A percentile compares a stretch with the other conserved stretches of the same genome.
Conservation (phyloP, 1,139 yeast genomes). For the Kazachstania sp. region DNA sequence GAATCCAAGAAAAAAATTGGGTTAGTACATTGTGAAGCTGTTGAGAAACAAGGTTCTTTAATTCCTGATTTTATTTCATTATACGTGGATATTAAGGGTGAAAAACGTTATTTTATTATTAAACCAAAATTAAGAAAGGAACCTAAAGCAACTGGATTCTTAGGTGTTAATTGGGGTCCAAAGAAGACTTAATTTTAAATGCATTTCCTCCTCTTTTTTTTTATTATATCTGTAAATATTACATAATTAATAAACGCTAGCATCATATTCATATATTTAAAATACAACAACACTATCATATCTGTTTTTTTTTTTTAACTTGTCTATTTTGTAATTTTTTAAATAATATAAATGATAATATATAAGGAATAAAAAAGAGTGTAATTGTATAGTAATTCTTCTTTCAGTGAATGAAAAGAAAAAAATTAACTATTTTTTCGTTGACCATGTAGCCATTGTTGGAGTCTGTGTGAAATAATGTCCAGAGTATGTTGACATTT, state of each 20-base stretch:
- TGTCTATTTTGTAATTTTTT: not conserved
- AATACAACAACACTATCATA: not conserved
- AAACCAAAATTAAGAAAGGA: conserved; percentile 41
- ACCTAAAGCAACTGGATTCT: conserved; percentile 45
- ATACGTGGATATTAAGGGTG: conserved; percentile 68
- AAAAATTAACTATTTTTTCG: conserved; percentile 38
- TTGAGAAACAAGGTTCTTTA: conserved; percentile 45
- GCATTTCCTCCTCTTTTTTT: not conserved
- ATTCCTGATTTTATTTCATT: conserved; percentile 67
- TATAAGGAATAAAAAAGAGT: conserved; percentile 1
- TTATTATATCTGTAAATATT: not conserved
- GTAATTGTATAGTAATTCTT: not conserved
- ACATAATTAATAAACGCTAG: not conserved
- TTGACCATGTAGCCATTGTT: conserved; percentile 48
- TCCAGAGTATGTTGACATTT: conserved; percentile 44
- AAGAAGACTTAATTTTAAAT: conserved; percentile 41
- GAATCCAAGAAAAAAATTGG: conserved; percentile 58
- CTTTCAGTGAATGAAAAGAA: not conserved
- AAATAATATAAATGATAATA: not conserved
- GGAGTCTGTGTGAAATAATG: conserved; percentile 49
- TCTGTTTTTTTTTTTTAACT: not conserved
- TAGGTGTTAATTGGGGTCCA: conserved; percentile 84
- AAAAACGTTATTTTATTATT: conserved; percentile 58
- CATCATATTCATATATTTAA: not conserved
- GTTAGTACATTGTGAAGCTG: conserved; percentile 68